Evolutionary conservation across 192 early-diverging fungal genomes (phyloP), one percentile per base, ranked within the genome.

Genomic region (Obelidium mucronatum): DNA sequence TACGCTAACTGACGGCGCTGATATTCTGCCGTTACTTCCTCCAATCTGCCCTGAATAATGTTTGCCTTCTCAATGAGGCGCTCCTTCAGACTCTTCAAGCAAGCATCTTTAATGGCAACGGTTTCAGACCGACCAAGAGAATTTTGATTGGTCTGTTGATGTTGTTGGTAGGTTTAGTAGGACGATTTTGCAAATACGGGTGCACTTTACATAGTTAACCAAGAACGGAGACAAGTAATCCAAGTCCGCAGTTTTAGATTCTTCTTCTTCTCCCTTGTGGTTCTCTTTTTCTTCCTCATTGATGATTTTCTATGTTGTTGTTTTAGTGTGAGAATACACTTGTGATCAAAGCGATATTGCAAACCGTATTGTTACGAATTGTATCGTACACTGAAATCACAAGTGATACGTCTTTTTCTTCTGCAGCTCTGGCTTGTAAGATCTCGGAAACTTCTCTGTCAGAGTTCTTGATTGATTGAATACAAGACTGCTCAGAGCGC

Each of bases 141-240:
- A n/a, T 61, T 76, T 35, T 83, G 84, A 36, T 87, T 83, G 26
- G 56, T 28, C 83, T 60, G 8, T 19, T 19, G 24, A 3, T 26
- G 34, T 0, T 17, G 13, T 26, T 33, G 24, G 40, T 40, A 31
- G 17, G 24, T 13, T 2, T 24, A 78, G 15, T 35, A 44, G 26
- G 36, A 64, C 35, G 2, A 76, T 48, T 48, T 48, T 19, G 1
- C n/a, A 28, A 61, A 13, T 53, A 28, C 81, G n/a, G n/a, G n/a
- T n/a, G n/a, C n/a, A n/a, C n/a, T n/a, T 82, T 76, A 87, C 88
- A 71, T 83, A 85, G 66, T 86, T 88, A 60, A 90, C 80, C 19
- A 90, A 70, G 77, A 88, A 90, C 1, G 88, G 88, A 30, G 85
- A 87, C 4, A 90, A 70, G 74, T 87, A 90, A 61, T 90, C 88